Percentiles rank a stretch among this genome's conserved stretches.
phyloP scores from a whole-genome alignment of 768 basidiomycete genomes.

The Guyanaporus albipodus region DNA sequence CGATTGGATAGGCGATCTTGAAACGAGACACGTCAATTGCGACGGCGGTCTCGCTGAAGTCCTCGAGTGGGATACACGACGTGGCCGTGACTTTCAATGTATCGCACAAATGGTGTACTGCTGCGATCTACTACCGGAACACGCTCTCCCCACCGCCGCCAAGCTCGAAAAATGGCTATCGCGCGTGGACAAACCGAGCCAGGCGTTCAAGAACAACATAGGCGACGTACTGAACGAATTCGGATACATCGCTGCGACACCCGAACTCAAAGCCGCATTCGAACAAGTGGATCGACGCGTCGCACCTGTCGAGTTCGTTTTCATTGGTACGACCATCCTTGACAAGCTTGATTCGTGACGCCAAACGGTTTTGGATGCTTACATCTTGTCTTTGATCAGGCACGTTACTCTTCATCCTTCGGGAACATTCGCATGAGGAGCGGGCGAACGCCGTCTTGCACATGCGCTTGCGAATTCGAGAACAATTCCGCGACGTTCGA shows the following conservation, averaged over 20 bases:
- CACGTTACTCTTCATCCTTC: slow-evolving; percentile 58
- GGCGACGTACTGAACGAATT: slow-evolving; percentile 51
- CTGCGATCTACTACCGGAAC: slow-evolving; percentile 49
- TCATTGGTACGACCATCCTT: slow-evolving; percentile 54
- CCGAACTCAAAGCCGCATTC: slow-evolving; percentile 45
- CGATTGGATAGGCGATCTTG: slow-evolving; percentile 60
- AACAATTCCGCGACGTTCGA: slow-evolving; percentile 59
- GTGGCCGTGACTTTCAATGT: slow-evolving; percentile 75
- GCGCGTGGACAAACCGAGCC: slow-evolving; percentile 35
- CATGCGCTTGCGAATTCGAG: slow-evolving; percentile 55
- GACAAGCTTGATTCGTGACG: not conserved
- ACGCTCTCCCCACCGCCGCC: slow-evolving; percentile 46
- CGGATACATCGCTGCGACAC: slow-evolving; percentile 46
- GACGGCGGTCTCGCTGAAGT: slow-evolving; percentile 55
- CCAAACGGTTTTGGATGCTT: not conserved
- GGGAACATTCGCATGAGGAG: slow-evolving; percentile 37
- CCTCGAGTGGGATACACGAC: slow-evolving; percentile 60
- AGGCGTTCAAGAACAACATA: slow-evolving; percentile 51
- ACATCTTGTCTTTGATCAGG: slow-evolving; percentile 39
- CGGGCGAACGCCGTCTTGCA: slow-evolving; percentile 53
- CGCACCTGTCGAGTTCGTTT: slow-evolving; percentile 76
- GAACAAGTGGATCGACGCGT: slow-evolving; percentile 53
- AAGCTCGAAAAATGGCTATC: slow-evolving; percentile 52
- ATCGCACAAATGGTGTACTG: slow-evolving; percentile 68
- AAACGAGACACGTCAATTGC: slow-evolving; percentile 50